A percentile compares a stretch with the other conserved stretches of the same genome.
These are phyloP conservation scores for Lagenidium giganteum DNA, from an alignment of 352 stramenopile species.

Conservation along the genomic window DNA sequence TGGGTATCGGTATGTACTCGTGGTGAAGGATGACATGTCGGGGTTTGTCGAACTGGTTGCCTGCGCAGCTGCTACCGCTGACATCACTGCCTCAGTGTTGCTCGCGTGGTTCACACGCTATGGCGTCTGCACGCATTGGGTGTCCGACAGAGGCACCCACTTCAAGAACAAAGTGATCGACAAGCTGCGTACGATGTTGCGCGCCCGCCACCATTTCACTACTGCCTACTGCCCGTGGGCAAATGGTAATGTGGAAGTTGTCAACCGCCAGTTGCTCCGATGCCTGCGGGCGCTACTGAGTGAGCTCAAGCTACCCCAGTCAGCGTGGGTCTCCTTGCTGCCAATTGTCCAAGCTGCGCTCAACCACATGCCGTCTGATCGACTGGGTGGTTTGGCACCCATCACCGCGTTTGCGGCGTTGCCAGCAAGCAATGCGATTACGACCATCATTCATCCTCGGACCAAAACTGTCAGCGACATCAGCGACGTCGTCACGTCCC, in stretches of 20 bases:
- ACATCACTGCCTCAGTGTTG: not conserved
- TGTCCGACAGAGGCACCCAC: constrained; percentile 21
- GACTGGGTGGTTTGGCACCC: constrained; percentile 17
- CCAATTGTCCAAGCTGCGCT: constrained; percentile 19
- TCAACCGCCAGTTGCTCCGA: constrained; percentile 17
- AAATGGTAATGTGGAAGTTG: constrained; percentile 30
- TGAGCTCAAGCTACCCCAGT: constrained; percentile 5
- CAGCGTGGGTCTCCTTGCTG: constrained; percentile 11
- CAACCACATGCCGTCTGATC: constrained; percentile 12
- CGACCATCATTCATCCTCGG: no score
- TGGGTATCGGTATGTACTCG: constrained; percentile 15
- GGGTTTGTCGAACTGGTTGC: constrained; percentile 18
- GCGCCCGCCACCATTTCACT: constrained; percentile 22
- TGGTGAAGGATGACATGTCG: constrained; percentile 28
- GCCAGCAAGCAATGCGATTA: no score
- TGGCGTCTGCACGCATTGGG: constrained; percentile 11
- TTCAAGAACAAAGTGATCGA: constrained; percentile 29
- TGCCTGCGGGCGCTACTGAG: constrained; percentile 12
- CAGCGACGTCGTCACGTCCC: no score
- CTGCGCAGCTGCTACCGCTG: constrained; percentile 2
- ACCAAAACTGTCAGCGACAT: no score
- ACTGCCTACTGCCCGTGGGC: constrained; percentile 28
- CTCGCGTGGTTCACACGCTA: constrained; percentile 21
- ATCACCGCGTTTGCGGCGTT: constrained; percentile 21
- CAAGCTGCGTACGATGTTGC: constrained; percentile 5